Base-by-base conservation (phyloP, 805 yeast genomes). In the Yueomyces sinensis region DNA sequence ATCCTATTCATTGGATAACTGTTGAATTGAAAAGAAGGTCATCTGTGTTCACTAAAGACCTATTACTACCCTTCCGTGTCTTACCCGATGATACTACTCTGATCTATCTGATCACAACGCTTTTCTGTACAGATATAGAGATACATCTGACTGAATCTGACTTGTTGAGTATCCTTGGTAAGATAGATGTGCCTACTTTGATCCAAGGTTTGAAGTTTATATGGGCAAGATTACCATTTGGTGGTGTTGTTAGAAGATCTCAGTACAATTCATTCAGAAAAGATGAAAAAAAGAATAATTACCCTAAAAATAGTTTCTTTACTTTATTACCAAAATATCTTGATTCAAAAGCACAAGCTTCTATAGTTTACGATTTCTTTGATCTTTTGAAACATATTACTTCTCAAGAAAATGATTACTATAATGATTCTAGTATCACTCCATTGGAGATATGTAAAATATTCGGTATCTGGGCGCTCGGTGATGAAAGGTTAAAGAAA, bases 381-480 rank as follows among this genome's bases (percentile, higher is more conserved):
- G 95, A 86, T 49, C 63, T 86, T 24, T 58, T 87, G 6, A 29
- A 79, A 82, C 7, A 66, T 82, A 11, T 57, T 84, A 27, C 75
- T 91, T 0, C 72, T 91, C 6, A 80, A 82, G 54, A n/a, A 25
- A 11, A 20, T 11, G n/a, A n/a, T n/a, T n/a, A n/a, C n/a, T n/a
- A n/a, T n/a, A 7, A 7, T 22, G 7, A 13, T 25, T 73, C 91
- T 1, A 78, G 74, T 44, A 72, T 74, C 29, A 82, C 83, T 47
- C 91, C 89, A 0, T 66, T 84, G 30, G 82, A 82, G 49, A 66
- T 86, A 13, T 66, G 87, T 11, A 76, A 80, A 43, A 68, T 84
- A 72, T 78, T 89, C 29, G 86, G 87, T 7, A 57, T 82, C 16
- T 86, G 95, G 95, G 95, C 94, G 0, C 86, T 86, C 48, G 70